Evolutionary conservation across 306 rosid species (phyloP).

Genomic region (Quercus alba): DNA sequence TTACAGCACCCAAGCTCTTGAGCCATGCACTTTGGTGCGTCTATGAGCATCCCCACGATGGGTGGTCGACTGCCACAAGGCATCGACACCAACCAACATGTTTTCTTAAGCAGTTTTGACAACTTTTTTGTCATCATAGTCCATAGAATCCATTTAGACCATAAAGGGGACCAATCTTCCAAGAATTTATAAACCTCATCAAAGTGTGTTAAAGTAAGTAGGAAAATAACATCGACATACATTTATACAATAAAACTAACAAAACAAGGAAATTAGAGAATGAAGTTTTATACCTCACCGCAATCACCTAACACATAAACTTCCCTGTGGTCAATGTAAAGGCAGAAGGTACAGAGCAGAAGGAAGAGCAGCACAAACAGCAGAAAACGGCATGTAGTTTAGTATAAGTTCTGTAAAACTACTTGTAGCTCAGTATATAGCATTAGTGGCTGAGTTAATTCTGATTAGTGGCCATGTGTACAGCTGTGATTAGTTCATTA

Average conservation of each 20-base stretch:
- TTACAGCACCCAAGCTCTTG: too few species aligned
- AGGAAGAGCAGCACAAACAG: background rate
- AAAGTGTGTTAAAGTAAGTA: background rate
- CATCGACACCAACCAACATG: background rate
- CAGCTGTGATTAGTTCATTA: too few species aligned
- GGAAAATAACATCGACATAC: background rate
- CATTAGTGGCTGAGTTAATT: too few species aligned
- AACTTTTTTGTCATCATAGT: background rate
- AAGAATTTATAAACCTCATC: background rate
- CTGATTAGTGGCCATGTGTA: too few species aligned
- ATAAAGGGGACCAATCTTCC: background rate
- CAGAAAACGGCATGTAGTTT: background rate
- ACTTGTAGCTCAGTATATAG: too few species aligned
- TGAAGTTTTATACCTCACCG: conserved; percentile 63
- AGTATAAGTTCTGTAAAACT: too few species aligned
- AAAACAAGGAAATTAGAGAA: background rate
- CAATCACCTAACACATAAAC: conserved; percentile 91
- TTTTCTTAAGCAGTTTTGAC: background rate
- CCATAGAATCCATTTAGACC: background rate
- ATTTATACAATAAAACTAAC: background rate
- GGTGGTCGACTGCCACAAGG: too few species aligned
- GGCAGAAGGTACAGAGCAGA: too few species aligned
- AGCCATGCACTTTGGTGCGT: too few species aligned
- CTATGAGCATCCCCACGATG: too few species aligned
- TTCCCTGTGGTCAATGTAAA: conserved; percentile 59